phyloP scores from a whole-genome alignment of 768 basidiomycete genomes.

The Auricularia heimuer region DNA sequence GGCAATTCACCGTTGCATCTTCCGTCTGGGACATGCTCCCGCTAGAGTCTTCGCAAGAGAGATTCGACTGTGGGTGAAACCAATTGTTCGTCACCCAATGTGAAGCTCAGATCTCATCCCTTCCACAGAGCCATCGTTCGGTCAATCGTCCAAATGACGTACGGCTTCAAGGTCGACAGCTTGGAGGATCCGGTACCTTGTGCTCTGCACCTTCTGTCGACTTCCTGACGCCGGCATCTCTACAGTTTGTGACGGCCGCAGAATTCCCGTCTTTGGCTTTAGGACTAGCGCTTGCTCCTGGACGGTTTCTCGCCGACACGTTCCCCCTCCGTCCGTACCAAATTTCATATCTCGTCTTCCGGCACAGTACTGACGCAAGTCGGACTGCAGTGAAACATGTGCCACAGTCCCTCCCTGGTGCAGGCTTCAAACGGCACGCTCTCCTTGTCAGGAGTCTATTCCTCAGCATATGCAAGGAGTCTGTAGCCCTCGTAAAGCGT shows the following conservation, averaged over 20 bases:
- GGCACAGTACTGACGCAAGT: too few relatives aligned
- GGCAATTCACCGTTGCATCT: too few relatives aligned
- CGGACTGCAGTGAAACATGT: constrained; percentile 7
- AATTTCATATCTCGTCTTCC: background rate
- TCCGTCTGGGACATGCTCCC: too few relatives aligned
- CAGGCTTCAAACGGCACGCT: constrained; percentile 8
- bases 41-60: too few relatives aligned
- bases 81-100: too few relatives aligned
- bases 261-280: background rate
- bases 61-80: too few relatives aligned
- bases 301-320: constrained; percentile 1
- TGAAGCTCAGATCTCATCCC: too few relatives aligned
- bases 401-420: constrained; percentile 11
- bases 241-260: background rate
- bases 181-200: background rate
- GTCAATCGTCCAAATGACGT: background rate
- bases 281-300: background rate
- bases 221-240: background rate
- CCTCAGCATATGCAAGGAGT: background rate
- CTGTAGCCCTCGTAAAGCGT: background rate
- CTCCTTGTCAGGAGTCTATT: background rate
- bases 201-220: background rate
- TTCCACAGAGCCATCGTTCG: background rate
- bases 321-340: constrained; percentile 1
- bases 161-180: background rate